phyloP scores from a whole-genome alignment of 345 rosid species.

The Eucalyptus urophylla region DNA sequence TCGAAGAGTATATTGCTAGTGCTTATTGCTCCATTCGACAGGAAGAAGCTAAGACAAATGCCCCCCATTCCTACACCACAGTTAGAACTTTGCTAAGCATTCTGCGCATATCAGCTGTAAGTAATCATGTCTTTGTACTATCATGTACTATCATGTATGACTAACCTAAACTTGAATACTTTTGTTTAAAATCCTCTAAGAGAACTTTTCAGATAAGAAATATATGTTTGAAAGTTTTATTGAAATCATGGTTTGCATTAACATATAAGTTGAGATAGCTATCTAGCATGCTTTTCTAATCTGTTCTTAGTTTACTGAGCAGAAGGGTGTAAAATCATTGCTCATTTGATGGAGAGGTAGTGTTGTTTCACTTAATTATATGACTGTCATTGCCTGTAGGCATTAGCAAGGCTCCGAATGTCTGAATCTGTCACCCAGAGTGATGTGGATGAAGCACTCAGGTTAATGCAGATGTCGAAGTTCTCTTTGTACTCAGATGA shows the following conservation, averaged over 20 bases:
- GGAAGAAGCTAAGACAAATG: conserved; percentile 85
- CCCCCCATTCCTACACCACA: conserved; percentile 94
- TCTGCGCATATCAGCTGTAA: conserved; percentile 92
- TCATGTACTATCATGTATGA: not conserved
- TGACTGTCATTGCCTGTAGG: conserved; percentile 23
- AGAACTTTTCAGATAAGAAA: not conserved
- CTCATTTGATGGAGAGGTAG: not conserved
- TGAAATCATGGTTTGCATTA: not conserved
- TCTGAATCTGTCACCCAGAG: conserved; percentile 94
- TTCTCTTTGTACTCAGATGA: conserved; percentile 95
- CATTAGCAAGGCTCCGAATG: conserved; percentile 92
- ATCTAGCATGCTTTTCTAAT: not conserved
- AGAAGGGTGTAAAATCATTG: not conserved
- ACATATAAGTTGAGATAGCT: not conserved
- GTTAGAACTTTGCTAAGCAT: conserved; percentile 91
- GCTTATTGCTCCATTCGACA: conserved; percentile 91
- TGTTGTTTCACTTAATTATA: not conserved
- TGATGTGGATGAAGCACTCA: conserved; percentile 95
- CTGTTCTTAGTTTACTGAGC: not conserved
- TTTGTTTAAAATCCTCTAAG: not conserved
- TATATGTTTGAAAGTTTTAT: not conserved
- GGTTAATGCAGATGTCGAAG: conserved; percentile 98
- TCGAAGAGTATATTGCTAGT: conserved; percentile 88
- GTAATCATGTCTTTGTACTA: conserved; percentile 1
- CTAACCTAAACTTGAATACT: not conserved